Base-by-base conservation (phyloP, 78 protist species). In the Dictyostelium brefeldianum region DNA sequence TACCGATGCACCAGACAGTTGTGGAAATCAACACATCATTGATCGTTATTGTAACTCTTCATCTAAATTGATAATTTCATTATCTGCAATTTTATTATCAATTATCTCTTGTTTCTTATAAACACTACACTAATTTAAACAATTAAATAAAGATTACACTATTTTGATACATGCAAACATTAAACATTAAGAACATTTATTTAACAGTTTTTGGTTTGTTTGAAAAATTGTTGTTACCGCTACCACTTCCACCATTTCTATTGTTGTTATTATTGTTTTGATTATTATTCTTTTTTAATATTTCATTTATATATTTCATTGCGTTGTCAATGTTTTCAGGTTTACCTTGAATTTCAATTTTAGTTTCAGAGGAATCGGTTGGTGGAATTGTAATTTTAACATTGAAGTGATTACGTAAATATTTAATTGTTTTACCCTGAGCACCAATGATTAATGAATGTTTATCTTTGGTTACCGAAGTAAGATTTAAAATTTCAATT, bases 371-470 rank as follows among this genome's bases (percentile, higher is more conserved):
- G 0, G 62, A 48, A 31, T 73, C 79, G 5, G 80, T 27, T 78
- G 87, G 87, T 56, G 96, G 96, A 25, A 94, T 77, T 29, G 14
- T 46, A 43, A 94, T 85, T 53, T 83, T 59, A 41, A 80, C 71
- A 25, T 83, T 70, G 41, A 47, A 75, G n/a, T 80, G 59, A 27
- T 54, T 78, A n/a, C 84, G 47, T 7, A 94, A 67, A 25, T 80
- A 79, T 48, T 53, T 73, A 90, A 84, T 80, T 20, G 67, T 71
- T 47, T 67, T 36, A 53, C 96, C 96, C 18, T 84, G 83, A 46
- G 81, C 69, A 70, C 96, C 96, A 47, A 94, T 80, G 36, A 94
- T 51, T 43, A 81, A 51, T 46, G 48, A 36, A 62, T 94, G 96
- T 62, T 80, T 83, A 47, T 94, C 89, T 48, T 94, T 94, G 20